Conservation (phyloP, 129 eudicot genomes). For the carrot (Daucus carota) region DNA sequence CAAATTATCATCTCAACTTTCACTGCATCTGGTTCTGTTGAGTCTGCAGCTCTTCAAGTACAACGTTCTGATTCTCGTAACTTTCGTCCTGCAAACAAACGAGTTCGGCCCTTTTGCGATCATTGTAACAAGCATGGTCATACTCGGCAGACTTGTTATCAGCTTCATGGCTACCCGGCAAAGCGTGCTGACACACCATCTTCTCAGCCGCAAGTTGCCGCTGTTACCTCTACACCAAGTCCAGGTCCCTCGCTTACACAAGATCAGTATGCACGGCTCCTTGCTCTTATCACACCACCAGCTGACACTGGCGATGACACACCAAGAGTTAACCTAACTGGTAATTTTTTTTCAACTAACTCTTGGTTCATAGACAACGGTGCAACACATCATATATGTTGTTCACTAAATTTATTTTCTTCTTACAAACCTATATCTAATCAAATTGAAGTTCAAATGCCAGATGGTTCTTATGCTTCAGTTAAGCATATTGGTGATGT, state of each 20-base stretch:
- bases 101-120: neutral
- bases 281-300: neutral
- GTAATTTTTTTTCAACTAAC: no score
- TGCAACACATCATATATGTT: neutral
- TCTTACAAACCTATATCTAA: neutral
- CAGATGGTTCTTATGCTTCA: neutral
- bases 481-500: neutral
- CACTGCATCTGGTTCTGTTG: neutral
- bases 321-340: neutral
- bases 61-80: neutral
- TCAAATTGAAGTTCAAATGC: neutral
- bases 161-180: neutral
- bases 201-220: neutral
- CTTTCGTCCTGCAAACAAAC: neutral
- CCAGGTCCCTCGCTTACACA: neutral
- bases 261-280: neutral
- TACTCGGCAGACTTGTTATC: neutral
- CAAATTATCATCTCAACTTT: neutral
- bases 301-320: neutral
- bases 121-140: neutral
- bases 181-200: neutral
- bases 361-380: neutral
- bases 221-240: neutral
- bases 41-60: neutral
- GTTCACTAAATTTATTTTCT: neutral